Conservation (phyloP, 2,329 filamentous ascomycete genomes). For the Diaporthe batatas region DNA sequence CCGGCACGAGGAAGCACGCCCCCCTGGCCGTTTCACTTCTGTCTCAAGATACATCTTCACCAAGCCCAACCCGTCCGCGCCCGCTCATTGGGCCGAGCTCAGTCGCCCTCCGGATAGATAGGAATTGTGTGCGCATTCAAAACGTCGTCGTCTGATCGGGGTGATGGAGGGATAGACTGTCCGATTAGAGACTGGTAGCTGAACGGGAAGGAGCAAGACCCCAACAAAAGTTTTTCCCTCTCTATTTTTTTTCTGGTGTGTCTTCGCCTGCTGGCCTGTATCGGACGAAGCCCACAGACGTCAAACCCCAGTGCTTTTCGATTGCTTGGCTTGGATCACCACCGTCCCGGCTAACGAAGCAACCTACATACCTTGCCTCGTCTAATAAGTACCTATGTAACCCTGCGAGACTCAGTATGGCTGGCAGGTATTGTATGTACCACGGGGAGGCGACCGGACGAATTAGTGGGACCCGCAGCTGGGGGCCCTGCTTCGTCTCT, state of each 20-base stretch:
- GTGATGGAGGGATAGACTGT: slow-evolving; percentile 21
- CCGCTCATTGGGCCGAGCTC: slow-evolving; percentile 10
- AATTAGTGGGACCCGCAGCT: slow-evolving; percentile 26
- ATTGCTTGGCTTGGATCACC: background rate
- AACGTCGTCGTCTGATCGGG: background rate
- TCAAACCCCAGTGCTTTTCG: background rate
- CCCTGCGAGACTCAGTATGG: background rate
- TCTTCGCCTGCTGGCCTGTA: background rate
- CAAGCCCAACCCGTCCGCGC: slow-evolving; percentile 4
- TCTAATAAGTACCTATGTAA: no score
- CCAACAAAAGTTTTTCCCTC: background rate
- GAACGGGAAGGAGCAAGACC: background rate
- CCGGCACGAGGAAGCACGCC: background rate
- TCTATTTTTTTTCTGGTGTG: background rate
- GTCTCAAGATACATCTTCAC: slow-evolving; percentile 38
- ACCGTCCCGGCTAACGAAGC: background rate
- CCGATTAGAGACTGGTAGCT: background rate
- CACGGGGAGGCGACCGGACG: slow-evolving; percentile 25
- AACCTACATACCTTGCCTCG: background rate
- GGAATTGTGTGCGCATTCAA: background rate
- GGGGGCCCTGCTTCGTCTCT: background rate
- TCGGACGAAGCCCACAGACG: slow-evolving; percentile 1
- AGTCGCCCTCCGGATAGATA: background rate
- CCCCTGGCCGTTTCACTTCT: slow-evolving; percentile 40
- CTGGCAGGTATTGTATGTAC: background rate